A percentile compares a stretch with the other conserved stretches of the same genome.
These are phyloP conservation scores for Suhomyces tanzawaensis DNA, from an alignment of 805 yeast genomes.

Conservation along the genomic window DNA sequence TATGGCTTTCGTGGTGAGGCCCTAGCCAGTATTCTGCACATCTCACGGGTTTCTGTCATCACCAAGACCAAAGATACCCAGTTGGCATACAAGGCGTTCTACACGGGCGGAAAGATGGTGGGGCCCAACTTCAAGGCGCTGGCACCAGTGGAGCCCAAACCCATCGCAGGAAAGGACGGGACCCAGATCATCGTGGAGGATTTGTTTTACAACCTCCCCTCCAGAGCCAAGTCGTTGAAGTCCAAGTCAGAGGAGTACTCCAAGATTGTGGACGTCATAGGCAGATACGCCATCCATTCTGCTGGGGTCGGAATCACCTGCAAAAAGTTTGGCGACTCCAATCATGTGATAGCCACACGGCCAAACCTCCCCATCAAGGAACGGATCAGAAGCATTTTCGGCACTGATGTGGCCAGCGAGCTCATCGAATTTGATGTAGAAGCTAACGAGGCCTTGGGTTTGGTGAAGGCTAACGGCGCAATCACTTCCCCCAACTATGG, in stretches of 20 bases:
- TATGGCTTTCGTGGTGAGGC: constrained; percentile 98
- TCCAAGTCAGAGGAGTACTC: constrained; percentile 72
- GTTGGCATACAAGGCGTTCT: constrained; percentile 73
- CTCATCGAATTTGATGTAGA: constrained; percentile 48
- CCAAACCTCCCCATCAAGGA: constrained; percentile 53
- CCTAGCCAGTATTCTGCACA: constrained; percentile 87
- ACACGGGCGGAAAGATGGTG: constrained; percentile 60
- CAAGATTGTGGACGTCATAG: constrained; percentile 77
- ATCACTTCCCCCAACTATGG: constrained; percentile 70
- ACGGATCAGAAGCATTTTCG: constrained; percentile 71
- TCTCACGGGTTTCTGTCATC: constrained; percentile 74
- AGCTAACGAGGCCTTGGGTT: constrained; percentile 38
- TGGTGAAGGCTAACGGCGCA: constrained; percentile 53
- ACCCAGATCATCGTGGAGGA: constrained; percentile 86
- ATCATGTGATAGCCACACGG: constrained; percentile 61
- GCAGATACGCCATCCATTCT: constrained; percentile 78
- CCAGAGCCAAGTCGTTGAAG: constrained; percentile 65
- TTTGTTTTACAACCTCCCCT: constrained; percentile 82
- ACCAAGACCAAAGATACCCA: constrained; percentile 62
- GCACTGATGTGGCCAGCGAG: constrained; percentile 64
- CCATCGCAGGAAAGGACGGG: constrained; percentile 84
- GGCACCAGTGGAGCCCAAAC: constrained; percentile 34
- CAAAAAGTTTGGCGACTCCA: constrained; percentile 75
- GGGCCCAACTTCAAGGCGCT: constrained; percentile 36
- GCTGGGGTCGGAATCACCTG: constrained; percentile 70